These are phyloP conservation scores for Penicillium sp. DNA, from an alignment of 2,329 filamentous ascomycete genomes.

Conservation along the genomic window DNA sequence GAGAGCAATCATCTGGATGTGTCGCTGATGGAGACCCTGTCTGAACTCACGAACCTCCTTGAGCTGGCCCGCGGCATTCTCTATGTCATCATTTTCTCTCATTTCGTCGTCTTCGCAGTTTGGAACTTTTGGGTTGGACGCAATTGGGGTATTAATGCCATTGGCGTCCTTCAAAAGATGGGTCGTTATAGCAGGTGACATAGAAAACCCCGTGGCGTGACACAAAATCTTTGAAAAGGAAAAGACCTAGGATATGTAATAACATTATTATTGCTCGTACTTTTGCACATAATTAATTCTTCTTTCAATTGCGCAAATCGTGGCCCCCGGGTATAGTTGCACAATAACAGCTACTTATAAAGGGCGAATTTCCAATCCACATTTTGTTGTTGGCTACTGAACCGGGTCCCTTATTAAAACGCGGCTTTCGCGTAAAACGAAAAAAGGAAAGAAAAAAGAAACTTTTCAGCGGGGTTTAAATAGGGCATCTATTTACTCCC, in stretches of 20 bases:
- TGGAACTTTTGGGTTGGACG: conserved; percentile 8
- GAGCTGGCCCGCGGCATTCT: conserved; percentile 23
- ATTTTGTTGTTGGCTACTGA: background rate
- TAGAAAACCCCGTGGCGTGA: background rate
- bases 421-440: background rate
- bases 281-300: conserved; percentile 2
- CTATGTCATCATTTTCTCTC: conserved; percentile 15
- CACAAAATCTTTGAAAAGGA: background rate
- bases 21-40: conserved; percentile 34
- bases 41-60: conserved; percentile 22
- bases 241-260: background rate
- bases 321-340: background rate
- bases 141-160: conserved; percentile 3
- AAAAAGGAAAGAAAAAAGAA: background rate
- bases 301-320: background rate
- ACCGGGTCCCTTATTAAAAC: background rate
- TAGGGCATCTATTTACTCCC: background rate
- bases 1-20: conserved; percentile 42
- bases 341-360: background rate
- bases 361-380: conserved; percentile 1
- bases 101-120: conserved; percentile 13
- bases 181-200: background rate
- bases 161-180: background rate
- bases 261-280: background rate
- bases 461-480: background rate